These are phyloP conservation scores for Danielia oregonensis DNA, from an alignment of 805 yeast genomes.

Conservation along the genomic window DNA sequence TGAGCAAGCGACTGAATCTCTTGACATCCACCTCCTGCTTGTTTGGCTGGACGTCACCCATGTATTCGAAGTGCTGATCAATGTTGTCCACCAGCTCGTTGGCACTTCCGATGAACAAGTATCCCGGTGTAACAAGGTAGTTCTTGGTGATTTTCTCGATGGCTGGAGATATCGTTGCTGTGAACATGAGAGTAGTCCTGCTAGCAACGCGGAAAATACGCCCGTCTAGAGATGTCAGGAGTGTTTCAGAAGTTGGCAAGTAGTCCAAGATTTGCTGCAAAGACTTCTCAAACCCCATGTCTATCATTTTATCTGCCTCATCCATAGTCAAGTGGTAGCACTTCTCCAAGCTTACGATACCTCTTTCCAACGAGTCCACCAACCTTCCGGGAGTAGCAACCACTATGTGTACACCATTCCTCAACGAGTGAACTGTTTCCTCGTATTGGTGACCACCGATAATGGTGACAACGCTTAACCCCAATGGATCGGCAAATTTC, in stretches of 20 bases:
- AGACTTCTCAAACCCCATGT: conserved; percentile 87
- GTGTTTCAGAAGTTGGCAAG: conserved; percentile 42
- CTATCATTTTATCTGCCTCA: conserved; percentile 95
- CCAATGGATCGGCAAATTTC: conserved; percentile 41
- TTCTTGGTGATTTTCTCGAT: conserved; percentile 64
- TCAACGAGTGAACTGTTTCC: conserved; percentile 58
- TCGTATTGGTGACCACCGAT: conserved; percentile 91
- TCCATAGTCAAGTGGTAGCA: conserved; percentile 76
- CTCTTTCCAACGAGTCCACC: conserved; percentile 71
- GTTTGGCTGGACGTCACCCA: conserved; percentile 31
- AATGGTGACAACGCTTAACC: conserved; percentile 54
- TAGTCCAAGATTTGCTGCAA: conserved; percentile 55
- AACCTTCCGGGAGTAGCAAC: conserved; percentile 95
- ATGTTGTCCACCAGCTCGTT: conserved; percentile 67
- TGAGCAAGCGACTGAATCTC: conserved; percentile 42
- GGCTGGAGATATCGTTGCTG: conserved; percentile 84
- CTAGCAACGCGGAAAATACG: conserved; percentile 35
- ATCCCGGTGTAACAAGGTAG: conserved; percentile 60
- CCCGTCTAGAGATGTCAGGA: conserved; percentile 23
- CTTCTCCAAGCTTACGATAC: conserved; percentile 54
- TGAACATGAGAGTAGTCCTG: conserved; percentile 81
- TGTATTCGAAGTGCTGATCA: conserved; percentile 56
- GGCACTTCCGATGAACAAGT: conserved; percentile 62
- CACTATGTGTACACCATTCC: conserved; percentile 68
- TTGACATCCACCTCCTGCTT: conserved; percentile 23